phyloP scores from a whole-genome alignment of 768 basidiomycete species.

The Leccinum aurantiacum region DNA sequence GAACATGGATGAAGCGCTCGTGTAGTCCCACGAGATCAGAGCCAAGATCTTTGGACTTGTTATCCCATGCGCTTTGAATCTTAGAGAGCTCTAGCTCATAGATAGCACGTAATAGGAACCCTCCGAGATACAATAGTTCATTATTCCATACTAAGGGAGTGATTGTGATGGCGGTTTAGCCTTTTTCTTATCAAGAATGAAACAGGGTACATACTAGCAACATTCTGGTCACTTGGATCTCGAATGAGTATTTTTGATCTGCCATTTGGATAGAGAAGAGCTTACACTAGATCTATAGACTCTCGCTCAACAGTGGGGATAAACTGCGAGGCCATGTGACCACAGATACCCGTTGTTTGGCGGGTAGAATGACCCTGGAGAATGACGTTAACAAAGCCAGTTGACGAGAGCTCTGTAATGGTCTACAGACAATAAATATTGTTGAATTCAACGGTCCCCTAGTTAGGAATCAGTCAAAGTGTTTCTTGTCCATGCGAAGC shows the following conservation, averaged over 20 bases:
- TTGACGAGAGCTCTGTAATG: no score
- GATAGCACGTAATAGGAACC: background rate
- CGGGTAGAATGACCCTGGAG: background rate
- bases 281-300: background rate
- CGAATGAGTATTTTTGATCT: background rate
- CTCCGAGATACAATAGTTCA: background rate
- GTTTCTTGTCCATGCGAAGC: background rate
- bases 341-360: background rate
- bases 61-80: background rate
- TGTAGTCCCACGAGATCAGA: background rate
- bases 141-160: background rate
- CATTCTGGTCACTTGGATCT: background rate
- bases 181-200: background rate
- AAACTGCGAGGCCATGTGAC: background rate
- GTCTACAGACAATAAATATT: slow-evolving; percentile 70
- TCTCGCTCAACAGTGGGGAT: background rate
- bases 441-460: slow-evolving; percentile 62
- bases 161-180: background rate
- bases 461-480: slow-evolving; percentile 4
- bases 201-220: background rate
- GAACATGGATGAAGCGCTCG: background rate
- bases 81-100: background rate
- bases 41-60: background rate
- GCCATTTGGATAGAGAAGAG: background rate
- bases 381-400: background rate